These are phyloP conservation scores for Metschnikowia sp. DNA, from an alignment of 805 yeast genomes.

Conservation along the genomic window DNA sequence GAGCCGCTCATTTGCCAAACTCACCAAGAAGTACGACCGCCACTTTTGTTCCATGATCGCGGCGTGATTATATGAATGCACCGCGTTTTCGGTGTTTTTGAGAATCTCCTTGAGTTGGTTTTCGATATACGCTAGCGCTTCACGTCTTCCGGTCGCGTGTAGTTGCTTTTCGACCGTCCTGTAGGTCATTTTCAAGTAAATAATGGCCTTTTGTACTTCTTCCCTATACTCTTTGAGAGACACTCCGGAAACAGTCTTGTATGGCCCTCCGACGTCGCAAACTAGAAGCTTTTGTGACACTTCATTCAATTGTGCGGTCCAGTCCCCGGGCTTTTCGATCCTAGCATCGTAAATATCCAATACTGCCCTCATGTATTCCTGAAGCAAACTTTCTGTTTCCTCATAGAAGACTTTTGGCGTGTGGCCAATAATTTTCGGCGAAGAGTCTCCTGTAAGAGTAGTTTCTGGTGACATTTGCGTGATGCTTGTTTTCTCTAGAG, in stretches of 20 bases:
- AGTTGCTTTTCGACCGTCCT: not conserved
- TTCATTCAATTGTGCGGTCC: not conserved
- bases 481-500: too few species aligned
- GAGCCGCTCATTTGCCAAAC: not conserved
- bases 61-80: not conserved
- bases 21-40: conserved; percentile 2
- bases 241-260: not conserved
- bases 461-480: not conserved
- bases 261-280: not conserved
- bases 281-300: not conserved
- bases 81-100: not conserved
- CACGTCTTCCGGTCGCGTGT: not conserved
- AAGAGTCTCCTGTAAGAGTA: not conserved
- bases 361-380: not conserved
- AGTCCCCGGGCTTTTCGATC: not conserved
- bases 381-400: conserved; percentile 1
- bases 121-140: not conserved
- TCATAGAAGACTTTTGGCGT: not conserved
- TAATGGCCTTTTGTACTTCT: conserved; percentile 1
- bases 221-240: not conserved
- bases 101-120: conserved; percentile 1
- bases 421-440: not conserved
- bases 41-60: conserved; percentile 4
- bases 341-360: not conserved
- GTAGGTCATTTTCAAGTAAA: not conserved